Evolutionary conservation across 768 basidiomycete species (phyloP).

Genomic region (Boletus patriciae): DNA sequence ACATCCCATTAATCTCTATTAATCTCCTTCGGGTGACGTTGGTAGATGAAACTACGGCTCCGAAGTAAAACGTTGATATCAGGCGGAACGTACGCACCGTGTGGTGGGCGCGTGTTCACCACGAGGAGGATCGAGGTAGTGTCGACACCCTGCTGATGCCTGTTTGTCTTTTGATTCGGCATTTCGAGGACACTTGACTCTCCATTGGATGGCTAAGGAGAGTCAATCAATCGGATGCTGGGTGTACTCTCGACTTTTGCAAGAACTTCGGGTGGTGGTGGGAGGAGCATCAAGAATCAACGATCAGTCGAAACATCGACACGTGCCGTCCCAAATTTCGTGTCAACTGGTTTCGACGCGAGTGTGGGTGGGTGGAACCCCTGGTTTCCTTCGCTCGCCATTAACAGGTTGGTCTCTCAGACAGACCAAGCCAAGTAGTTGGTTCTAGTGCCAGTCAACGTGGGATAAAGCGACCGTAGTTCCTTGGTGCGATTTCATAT

Average conservation of each 20-base stretch:
- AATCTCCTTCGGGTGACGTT: background rate
- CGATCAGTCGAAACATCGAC: background rate
- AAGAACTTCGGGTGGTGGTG: background rate
- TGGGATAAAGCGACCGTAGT: background rate
- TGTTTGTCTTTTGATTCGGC: background rate
- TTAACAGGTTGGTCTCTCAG: background rate
- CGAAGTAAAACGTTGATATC: constrained; percentile 18
- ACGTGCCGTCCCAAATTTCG: background rate
- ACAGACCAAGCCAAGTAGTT: background rate
- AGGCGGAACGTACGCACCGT: constrained; percentile 11
- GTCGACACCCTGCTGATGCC: background rate
- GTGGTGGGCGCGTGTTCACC: constrained; percentile 16
- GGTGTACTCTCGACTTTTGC: background rate
- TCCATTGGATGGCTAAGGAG: no score
- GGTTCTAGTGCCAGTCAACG: background rate
- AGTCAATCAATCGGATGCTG: background rate
- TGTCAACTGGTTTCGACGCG: background rate
- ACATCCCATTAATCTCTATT: constrained; percentile 3
- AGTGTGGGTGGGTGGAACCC: background rate
- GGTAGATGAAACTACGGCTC: constrained; percentile 17
- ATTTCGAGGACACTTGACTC: background rate
- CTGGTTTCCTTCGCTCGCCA: no score
- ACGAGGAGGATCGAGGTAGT: constrained; percentile 14
- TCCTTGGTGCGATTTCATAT: constrained; percentile 12
- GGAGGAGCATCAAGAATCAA: background rate